phyloP scores from a whole-genome alignment of 108 stramenopile genomes.

The Fistulifera solaris region DNA sequence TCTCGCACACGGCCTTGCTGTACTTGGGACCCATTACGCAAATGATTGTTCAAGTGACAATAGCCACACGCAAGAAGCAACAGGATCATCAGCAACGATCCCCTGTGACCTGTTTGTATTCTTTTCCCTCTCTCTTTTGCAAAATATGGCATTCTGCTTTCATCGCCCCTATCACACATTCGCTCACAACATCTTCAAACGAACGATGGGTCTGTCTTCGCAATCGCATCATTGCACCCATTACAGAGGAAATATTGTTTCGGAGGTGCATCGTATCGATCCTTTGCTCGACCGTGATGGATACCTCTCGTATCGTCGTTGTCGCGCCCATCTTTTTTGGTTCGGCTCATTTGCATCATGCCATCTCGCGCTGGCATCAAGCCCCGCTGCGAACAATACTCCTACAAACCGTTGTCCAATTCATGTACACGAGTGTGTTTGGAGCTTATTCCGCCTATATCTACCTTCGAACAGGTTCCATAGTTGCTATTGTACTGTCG shows the following conservation, averaged over 20 bases:
- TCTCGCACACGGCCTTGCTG: conserved; percentile 13
- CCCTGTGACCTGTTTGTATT: neutral
- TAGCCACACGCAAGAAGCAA: neutral
- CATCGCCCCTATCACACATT: conserved; percentile 6
- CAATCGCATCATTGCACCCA: conserved; percentile 55
- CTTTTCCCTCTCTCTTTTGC: neutral
- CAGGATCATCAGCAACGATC: neutral
- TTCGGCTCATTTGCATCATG: conserved; percentile 74
- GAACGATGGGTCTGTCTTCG: conserved; percentile 47
- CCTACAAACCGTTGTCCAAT: conserved; percentile 45
- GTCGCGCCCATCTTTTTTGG: conserved; percentile 79
- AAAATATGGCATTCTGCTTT: neutral
- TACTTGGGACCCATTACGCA: conserved; percentile 7
- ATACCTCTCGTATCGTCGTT: conserved; percentile 12
- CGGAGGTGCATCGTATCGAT: conserved; percentile 60
- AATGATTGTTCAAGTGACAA: neutral
- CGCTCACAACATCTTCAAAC: conserved; percentile 4
- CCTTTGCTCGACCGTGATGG: conserved; percentile 16
- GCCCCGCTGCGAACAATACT: conserved; percentile 19
- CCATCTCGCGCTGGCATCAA: conserved; percentile 17
- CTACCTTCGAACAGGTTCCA: conserved; percentile 54
- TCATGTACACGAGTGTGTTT: conserved; percentile 71
- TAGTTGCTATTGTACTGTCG: conserved; percentile 34
- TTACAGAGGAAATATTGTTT: conserved; percentile 76
- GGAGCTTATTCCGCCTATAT: conserved; percentile 64